These are phyloP conservation scores for Zizania palustris DNA, from an alignment of 202 grass and related monocot genomes.

Conservation along the genomic window DNA sequence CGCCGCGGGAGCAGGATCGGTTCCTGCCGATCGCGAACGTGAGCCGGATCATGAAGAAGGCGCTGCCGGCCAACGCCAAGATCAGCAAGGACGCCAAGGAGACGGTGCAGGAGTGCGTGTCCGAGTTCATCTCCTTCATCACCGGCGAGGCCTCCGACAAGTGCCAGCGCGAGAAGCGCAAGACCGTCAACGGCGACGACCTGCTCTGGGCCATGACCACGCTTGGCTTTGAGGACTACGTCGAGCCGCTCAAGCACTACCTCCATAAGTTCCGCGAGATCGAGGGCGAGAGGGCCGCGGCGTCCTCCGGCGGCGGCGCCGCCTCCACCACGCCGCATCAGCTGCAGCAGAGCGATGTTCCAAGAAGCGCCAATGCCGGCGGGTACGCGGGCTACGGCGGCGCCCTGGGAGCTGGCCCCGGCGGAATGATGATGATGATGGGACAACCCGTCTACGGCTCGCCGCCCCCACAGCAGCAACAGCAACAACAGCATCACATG, in stretches of 20 bases:
- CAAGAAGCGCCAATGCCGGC: conserved; percentile 45
- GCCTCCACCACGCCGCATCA: conserved; percentile 10
- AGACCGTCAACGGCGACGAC: too few species aligned
- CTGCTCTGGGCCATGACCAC: conserved; percentile 23
- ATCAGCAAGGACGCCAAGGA: conserved; percentile 97
- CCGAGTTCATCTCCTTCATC: neutral
- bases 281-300: conserved; percentile 69
- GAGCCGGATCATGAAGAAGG: conserved; percentile 6
- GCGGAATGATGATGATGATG: conserved; percentile 77
- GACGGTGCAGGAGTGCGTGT: conserved; percentile 95
- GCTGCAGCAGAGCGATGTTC: conserved; percentile 40
- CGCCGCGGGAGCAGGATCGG: conserved; percentile 73
- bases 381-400: conserved; percentile 42
- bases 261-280: conserved; percentile 86
- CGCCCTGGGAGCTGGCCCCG: conserved; percentile 19
- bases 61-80: conserved; percentile 87
- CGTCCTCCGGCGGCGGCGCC: conserved; percentile 42
- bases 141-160: too few species aligned
- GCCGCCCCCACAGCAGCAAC: conserved; percentile 39
- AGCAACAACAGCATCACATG: too few species aligned
- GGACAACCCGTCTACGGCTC: conserved; percentile 81
- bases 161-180: too few species aligned
- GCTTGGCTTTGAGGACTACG: conserved; percentile 89
- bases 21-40: conserved; percentile 43
- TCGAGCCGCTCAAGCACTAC: conserved; percentile 87